Evolutionary conservation across 495 filamentous ascomycete genomes (phyloP).

Genomic region (Xylaria castorea): DNA sequence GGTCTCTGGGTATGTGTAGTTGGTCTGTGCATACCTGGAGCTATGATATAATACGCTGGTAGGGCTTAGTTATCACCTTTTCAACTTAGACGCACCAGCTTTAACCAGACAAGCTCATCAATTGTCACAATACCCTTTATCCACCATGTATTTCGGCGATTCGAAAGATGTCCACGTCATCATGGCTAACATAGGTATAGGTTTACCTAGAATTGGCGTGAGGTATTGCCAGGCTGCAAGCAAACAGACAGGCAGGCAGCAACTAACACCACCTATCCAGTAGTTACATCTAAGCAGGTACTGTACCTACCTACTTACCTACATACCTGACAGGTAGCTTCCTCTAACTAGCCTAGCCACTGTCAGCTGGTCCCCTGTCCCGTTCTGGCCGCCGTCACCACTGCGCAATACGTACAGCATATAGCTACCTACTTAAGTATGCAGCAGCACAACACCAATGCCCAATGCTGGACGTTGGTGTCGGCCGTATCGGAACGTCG

Average conservation of each 20-base stretch:
- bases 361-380: not conserved
- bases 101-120: not conserved
- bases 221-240: not conserved
- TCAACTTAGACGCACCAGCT: not conserved
- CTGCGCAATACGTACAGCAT: slow-evolving; percentile 14
- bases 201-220: not conserved
- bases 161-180: not conserved
- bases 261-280: slow-evolving; percentile 1
- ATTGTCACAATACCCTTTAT: not conserved
- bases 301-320: not conserved
- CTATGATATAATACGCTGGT: not conserved
- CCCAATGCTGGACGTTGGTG: not conserved
- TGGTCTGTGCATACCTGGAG: not conserved
- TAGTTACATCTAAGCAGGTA: not conserved
- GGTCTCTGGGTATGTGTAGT: not conserved
- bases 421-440: too few relatives aligned
- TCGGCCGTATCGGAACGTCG: slow-evolving; percentile 21
- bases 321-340: not conserved
- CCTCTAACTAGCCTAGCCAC: not conserved
- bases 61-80: not conserved
- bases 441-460: not conserved
- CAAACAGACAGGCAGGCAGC: not conserved
- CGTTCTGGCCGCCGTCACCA: slow-evolving; percentile 5
- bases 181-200: slow-evolving; percentile 3
- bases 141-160: not conserved